Conservation (phyloP, 2,329 filamentous ascomycete genomes). For the Penicillium sp. region DNA sequence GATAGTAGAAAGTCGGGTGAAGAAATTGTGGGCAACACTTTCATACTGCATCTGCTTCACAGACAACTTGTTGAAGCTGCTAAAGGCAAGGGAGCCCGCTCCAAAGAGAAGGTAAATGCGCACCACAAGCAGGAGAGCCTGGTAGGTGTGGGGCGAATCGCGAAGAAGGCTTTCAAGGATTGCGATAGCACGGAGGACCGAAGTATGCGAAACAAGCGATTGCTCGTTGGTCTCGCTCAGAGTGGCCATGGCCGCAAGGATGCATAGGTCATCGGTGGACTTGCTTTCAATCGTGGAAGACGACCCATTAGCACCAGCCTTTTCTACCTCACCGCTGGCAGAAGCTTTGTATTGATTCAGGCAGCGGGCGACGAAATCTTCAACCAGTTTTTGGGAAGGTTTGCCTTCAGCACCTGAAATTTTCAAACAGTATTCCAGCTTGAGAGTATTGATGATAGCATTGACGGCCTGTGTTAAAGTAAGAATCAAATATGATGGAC, state of each 20-base stretch:
- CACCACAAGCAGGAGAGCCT: slow-evolving; percentile 45
- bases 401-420: slow-evolving; percentile 32
- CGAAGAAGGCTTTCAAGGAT: slow-evolving; percentile 42
- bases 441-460: slow-evolving; percentile 43
- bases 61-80: slow-evolving; percentile 45
- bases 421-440: slow-evolving; percentile 44
- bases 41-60: slow-evolving; percentile 52
- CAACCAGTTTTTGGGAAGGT: slow-evolving; percentile 27
- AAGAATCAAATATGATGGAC: not conserved
- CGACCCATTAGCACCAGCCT: slow-evolving; percentile 6
- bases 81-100: slow-evolving; percentile 47
- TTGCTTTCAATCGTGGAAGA: slow-evolving; percentile 44
- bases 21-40: slow-evolving; percentile 48
- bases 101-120: slow-evolving; percentile 47
- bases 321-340: slow-evolving; percentile 18
- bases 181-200: slow-evolving; percentile 38
- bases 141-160: slow-evolving; percentile 49
- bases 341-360: slow-evolving; percentile 33
- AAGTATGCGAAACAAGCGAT: slow-evolving; percentile 24
- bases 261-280: slow-evolving; percentile 44
- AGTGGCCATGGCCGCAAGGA: slow-evolving; percentile 45
- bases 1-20: slow-evolving; percentile 48
- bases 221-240: slow-evolving; percentile 23
- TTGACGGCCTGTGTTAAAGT: slow-evolving; percentile 24
- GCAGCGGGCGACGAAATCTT: slow-evolving; percentile 41